A percentile compares a stretch with the other conserved stretches of the same genome.
Conservation (phyloP, 2,329 filamentous ascomycete genomes). For the Stemphylium beticola region DNA sequence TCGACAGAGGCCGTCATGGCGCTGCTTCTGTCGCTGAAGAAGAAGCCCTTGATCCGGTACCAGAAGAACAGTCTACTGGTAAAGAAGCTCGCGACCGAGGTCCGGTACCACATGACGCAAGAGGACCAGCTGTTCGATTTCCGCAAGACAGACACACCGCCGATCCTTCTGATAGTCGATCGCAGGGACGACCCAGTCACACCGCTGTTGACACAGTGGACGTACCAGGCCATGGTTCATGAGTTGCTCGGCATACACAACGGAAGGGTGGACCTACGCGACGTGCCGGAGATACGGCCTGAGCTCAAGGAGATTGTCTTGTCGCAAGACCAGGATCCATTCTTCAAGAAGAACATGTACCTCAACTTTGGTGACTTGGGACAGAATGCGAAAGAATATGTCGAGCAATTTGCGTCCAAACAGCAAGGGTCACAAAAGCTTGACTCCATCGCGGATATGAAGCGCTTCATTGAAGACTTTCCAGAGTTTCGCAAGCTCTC, state of each 20-base stretch:
- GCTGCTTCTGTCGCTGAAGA: conserved; percentile 86
- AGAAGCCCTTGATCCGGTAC: conserved; percentile 93
- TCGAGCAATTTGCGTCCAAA: conserved; percentile 96
- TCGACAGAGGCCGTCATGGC: conserved; percentile 87
- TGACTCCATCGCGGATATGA: conserved; percentile 98
- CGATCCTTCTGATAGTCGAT: conserved; percentile 88
- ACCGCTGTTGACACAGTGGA: conserved; percentile 95
- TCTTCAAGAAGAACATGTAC: conserved; percentile 99
- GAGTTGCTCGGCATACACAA: conserved; percentile 93
- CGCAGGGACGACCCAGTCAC: conserved; percentile 94
- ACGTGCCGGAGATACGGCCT: conserved; percentile 81
- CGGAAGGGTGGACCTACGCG: conserved; percentile 86
- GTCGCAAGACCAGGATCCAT: conserved; percentile 95
- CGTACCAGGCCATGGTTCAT: conserved; percentile 99
- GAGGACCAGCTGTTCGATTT: conserved; percentile 98
- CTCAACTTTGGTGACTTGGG: conserved; percentile 96
- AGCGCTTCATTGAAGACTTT: conserved; percentile 98
- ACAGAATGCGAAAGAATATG: conserved; percentile 97
- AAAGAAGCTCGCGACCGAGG: conserved; percentile 91
- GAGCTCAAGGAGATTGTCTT: conserved; percentile 94
- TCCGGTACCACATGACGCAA: conserved; percentile 90
- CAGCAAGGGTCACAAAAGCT: conserved; percentile 97
- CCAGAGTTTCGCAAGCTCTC: conserved; percentile 97
- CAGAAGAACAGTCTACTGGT: conserved; percentile 88
- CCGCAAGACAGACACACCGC: conserved; percentile 89